Evolutionary conservation across 1,139 yeast species (phyloP), one percentile per base, ranked within the genome.

Genomic region (Saccharomyces hybrid): DNA sequence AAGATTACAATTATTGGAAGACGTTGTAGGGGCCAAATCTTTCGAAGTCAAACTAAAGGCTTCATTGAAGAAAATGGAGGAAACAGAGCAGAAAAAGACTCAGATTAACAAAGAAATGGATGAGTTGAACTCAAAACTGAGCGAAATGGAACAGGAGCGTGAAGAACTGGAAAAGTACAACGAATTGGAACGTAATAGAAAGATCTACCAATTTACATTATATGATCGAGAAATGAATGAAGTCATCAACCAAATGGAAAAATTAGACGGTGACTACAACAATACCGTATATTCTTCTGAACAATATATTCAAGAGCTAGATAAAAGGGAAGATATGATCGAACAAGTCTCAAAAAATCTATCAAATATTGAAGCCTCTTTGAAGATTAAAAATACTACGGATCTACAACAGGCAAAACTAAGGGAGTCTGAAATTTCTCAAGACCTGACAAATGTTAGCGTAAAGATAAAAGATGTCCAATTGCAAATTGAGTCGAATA

Each of bases 1-100:
- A 66, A 78, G 98, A 57, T 75, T 93, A 56, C 78, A 82, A 32
- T 74, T 91, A 47, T 75, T 93, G 60, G 90, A 93, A 63, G 96
- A 90, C 66, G 96, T 91, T 32, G 95, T 97, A 52, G 99, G 99
- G 14, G 96, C 98, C 0, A 86, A 84, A 57, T 88, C 91, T 1
- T 93, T 93, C 71, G 99, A 93, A 67, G 75, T 79, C 51, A 88
- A 89, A 65, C 75, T 91, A 55, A 80, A 80, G 57, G 96, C 90
- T 57, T 88, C 96, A 1, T 73, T 79, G 61, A 86, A 84, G 64
- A 93, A 89, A 62, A 88, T 93, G 90, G 75, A 75, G 11, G 83
- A 81, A 56, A 84, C 96, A 0, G 81, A 80, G 58, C 78, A 77
- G 59, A 88, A 89, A 63, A 78, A 85, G 58, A 83, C 79, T 55